These are phyloP conservation scores for Nematocida sp. DNA, from an alignment of 371 early-diverging fungal species.

Conservation along the genomic window DNA sequence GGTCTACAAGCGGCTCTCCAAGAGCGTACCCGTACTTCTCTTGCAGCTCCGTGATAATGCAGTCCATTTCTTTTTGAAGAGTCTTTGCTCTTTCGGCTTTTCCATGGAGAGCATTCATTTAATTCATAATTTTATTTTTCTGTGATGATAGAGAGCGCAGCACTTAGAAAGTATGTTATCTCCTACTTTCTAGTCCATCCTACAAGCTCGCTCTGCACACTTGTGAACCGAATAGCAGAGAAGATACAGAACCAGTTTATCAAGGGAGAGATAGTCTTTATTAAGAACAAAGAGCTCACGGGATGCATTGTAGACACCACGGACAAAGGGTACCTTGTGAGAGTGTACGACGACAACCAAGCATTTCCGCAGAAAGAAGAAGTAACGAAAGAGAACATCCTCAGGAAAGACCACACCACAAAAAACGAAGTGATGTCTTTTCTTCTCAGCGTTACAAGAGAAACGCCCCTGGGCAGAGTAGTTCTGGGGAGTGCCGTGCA, in stretches of 20 bases:
- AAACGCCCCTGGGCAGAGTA: constrained; percentile 52
- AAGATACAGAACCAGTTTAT: constrained; percentile 46
- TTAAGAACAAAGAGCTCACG: constrained; percentile 33
- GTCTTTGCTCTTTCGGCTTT: not conserved
- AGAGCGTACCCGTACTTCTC: not conserved
- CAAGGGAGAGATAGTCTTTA: constrained; percentile 51
- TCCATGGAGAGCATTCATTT: not conserved
- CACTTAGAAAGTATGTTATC: constrained; percentile 50
- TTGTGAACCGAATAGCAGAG: constrained; percentile 40
- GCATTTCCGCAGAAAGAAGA: constrained; percentile 31
- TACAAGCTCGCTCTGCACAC: not conserved
- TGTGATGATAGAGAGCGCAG: constrained; percentile 58
- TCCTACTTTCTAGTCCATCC: constrained; percentile 51
- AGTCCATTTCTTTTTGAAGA: constrained; percentile 22
- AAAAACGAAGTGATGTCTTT: constrained; percentile 51
- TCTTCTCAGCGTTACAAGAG: constrained; percentile 49
- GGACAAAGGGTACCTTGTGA: constrained; percentile 44
- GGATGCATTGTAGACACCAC: constrained; percentile 33
- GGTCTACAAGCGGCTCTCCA: constrained; percentile 22
- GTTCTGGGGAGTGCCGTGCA: constrained; percentile 54
- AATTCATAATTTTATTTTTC: constrained; percentile 13
- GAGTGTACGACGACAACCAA: constrained; percentile 32
- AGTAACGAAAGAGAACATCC: constrained; percentile 2
- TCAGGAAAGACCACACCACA: constrained; percentile 32
- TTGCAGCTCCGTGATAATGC: not conserved